These are phyloP conservation scores for Cyphellophora europaea DNA, from an alignment of 2,329 filamentous ascomycete species.

Conservation along the genomic window DNA sequence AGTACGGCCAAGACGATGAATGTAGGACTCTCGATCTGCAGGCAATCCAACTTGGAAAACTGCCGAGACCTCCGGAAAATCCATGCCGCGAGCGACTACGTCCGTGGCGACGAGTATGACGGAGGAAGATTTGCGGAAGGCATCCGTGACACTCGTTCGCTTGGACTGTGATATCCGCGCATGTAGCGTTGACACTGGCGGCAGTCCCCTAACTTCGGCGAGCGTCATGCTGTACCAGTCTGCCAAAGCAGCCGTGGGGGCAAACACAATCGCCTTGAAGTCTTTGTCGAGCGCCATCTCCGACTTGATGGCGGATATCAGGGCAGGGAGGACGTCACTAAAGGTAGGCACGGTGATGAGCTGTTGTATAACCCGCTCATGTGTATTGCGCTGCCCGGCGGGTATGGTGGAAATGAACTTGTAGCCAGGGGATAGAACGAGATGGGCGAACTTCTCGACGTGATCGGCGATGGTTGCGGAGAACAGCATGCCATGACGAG, in stretches of 20 bases:
- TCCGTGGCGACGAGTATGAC: constrained; percentile 44
- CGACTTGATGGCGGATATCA: constrained; percentile 37
- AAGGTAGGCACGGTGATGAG: constrained; percentile 58
- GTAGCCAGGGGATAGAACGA: constrained; percentile 72
- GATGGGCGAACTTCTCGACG: constrained; percentile 69
- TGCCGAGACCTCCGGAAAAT: constrained; percentile 41
- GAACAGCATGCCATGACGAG: constrained; percentile 86
- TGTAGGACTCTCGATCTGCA: constrained; percentile 38
- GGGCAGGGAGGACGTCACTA: constrained; percentile 65
- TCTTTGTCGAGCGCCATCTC: constrained; percentile 36
- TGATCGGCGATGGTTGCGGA: constrained; percentile 84
- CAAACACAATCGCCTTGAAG: constrained; percentile 96
- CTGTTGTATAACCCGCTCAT: constrained; percentile 71
- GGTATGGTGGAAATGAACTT: constrained; percentile 84
- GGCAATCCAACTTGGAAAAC: constrained; percentile 43
- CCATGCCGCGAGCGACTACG: constrained; percentile 39
- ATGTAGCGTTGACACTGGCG: constrained; percentile 71
- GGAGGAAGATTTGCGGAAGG: constrained; percentile 52
- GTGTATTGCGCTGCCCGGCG: constrained; percentile 73
- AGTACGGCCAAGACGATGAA: constrained; percentile 33
- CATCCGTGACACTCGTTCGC: constrained; percentile 61
- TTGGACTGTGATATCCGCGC: constrained; percentile 61
- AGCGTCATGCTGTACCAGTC: constrained; percentile 77
- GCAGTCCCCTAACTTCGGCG: constrained; percentile 44
- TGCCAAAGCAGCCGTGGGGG: constrained; percentile 65